phyloP scores from a whole-genome alignment of 352 stramenopile species.

The Phytopythium cucurbitacearum region DNA sequence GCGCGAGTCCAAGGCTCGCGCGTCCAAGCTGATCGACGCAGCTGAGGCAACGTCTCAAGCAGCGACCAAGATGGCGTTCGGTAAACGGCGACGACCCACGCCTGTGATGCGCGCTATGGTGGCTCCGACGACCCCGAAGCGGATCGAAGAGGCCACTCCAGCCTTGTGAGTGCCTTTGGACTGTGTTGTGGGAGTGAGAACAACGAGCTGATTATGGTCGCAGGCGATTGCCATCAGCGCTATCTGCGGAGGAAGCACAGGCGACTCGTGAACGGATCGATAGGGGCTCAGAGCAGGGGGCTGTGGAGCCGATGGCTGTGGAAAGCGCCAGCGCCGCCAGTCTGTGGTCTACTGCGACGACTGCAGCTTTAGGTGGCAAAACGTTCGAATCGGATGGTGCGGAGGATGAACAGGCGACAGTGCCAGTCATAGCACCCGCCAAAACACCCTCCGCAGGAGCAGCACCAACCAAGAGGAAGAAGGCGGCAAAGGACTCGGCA shows the following conservation, averaged over 20 bases:
- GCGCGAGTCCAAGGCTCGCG: conserved; percentile 56
- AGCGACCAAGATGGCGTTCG: neutral
- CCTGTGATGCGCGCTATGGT: neutral
- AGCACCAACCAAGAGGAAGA: neutral
- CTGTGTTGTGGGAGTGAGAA: neutral
- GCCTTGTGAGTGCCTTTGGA: neutral
- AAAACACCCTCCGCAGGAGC: neutral
- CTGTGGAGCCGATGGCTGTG: neutral
- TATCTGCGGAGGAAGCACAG: conserved; percentile 28
- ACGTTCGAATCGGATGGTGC: neutral
- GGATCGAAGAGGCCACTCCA: neutral
- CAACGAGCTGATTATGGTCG: neutral
- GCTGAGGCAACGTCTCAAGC: conserved; percentile 7
- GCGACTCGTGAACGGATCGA: conserved; percentile 32
- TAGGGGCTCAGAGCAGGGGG: conserved; percentile 22
- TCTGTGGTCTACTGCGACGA: neutral
- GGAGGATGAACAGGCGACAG: neutral
- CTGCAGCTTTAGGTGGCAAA: neutral
- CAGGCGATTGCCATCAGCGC: conserved; percentile 25
- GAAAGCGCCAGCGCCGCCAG: neutral
- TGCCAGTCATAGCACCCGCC: neutral
- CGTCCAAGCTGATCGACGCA: conserved; percentile 57
- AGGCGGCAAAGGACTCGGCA: neutral
- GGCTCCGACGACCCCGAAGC: neutral
- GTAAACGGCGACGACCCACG: neutral